phyloP scores from a whole-genome alignment of 768 basidiomycete species.

The Artomyces pyxidatus region DNA sequence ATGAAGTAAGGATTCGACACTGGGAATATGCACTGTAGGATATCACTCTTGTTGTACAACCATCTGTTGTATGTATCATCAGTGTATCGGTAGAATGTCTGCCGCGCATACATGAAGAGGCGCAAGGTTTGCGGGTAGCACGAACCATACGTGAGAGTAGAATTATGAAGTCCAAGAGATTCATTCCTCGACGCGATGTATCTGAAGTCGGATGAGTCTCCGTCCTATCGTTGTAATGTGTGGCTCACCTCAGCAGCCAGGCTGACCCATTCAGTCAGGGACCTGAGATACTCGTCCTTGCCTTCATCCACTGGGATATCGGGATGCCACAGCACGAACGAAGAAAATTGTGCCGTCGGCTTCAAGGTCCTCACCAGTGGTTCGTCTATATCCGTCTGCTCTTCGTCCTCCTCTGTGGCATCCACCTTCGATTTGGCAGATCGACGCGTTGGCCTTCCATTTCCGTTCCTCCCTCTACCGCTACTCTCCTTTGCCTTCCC shows the following conservation, averaged over 20 bases:
- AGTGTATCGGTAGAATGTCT: no score
- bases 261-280: slow-evolving; percentile 63
- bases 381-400: slow-evolving; percentile 15
- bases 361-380: slow-evolving; percentile 29
- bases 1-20: neutral
- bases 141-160: no score
- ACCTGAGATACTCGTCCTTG: slow-evolving; percentile 62
- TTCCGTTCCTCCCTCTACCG: slow-evolving; percentile 11
- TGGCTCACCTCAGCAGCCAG: slow-evolving; percentile 52
- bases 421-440: slow-evolving; percentile 20
- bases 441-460: slow-evolving; percentile 22
- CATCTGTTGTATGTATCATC: no score
- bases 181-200: neutral
- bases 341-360: slow-evolving; percentile 49
- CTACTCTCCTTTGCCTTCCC: slow-evolving; percentile 12
- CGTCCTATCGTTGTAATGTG: neutral
- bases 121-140: no score
- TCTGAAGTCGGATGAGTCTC: neutral
- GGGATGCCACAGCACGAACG: slow-evolving; percentile 69
- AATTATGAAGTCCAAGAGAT: no score
- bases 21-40: no score
- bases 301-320: slow-evolving; percentile 65
- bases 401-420: slow-evolving; percentile 24
- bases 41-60: no score
- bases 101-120: no score